Percentiles rank a stretch among this genome's conserved stretches.
phyloP scores from a whole-genome alignment of 2,329 filamentous ascomycete species.

The Intubia oerlemansii region DNA sequence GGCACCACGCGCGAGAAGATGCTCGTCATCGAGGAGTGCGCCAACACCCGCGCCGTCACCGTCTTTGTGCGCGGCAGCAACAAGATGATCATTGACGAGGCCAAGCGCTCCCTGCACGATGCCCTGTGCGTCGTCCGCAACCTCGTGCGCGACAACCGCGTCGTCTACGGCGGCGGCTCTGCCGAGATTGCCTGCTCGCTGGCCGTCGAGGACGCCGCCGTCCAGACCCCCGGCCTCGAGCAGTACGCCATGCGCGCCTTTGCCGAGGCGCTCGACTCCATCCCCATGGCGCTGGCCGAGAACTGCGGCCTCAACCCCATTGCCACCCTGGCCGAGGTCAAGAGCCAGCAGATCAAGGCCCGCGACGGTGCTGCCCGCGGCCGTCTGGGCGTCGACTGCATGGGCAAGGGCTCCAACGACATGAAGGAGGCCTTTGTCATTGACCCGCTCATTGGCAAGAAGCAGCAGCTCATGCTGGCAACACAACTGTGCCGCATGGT shows the following conservation, averaged over 20 bases:
- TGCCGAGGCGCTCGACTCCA: conserved; percentile 75
- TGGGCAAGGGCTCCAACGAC: conserved; percentile 84
- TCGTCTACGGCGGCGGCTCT: conserved; percentile 92
- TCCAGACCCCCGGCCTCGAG: conserved; percentile 89
- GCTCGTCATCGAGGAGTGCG: conserved; percentile 97
- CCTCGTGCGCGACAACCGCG: conserved; percentile 83
- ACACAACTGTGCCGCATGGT: conserved; percentile 98
- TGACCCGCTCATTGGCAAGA: conserved; percentile 93
- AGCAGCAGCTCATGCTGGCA: conserved; percentile 85
- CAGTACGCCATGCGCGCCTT: conserved; percentile 99
- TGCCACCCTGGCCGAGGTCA: conserved; percentile 82
- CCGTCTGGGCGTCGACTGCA: conserved; percentile 87
- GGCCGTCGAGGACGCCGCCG: conserved; percentile 84
- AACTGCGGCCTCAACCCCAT: conserved; percentile 95
- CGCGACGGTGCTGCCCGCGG: conserved; percentile 22
- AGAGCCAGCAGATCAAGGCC: conserved; percentile 86
- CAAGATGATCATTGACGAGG: conserved; percentile 99
- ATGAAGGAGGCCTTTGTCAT: conserved; percentile 98
- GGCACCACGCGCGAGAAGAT: conserved; percentile 98
- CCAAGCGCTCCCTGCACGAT: conserved; percentile 91
- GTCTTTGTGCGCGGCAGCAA: conserved; percentile 94
- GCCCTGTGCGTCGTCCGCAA: conserved; percentile 95
- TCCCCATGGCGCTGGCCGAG: conserved; percentile 92
- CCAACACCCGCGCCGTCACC: conserved; percentile 90
- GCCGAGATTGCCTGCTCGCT: conserved; percentile 94